Evolutionary conservation across 2,329 filamentous ascomycete genomes (phyloP).

Genomic region (Helotiales sp.): DNA sequence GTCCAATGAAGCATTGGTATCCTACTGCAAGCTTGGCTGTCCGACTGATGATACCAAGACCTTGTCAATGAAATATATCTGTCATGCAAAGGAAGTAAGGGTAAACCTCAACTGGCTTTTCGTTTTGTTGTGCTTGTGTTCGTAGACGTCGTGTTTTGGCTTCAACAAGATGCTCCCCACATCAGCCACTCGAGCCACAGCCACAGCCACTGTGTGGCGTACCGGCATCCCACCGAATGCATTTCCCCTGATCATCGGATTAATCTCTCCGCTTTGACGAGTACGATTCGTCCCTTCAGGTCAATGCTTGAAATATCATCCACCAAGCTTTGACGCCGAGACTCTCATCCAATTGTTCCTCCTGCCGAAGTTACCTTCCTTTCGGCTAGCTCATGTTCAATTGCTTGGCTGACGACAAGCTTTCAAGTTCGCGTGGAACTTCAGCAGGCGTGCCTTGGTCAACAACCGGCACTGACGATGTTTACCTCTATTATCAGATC

Average conservation of each 20-base stretch:
- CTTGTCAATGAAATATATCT: too few relatives aligned
- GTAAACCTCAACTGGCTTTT: too few relatives aligned
- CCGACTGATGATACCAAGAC: too few relatives aligned
- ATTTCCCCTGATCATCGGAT: not conserved
- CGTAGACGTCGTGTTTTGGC: too few relatives aligned
- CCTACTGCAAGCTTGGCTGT: too few relatives aligned
- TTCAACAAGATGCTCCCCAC: too few relatives aligned
- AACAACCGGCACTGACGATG: not conserved
- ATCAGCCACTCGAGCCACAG: not conserved
- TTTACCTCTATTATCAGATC: too few relatives aligned
- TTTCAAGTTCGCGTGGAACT: not conserved
- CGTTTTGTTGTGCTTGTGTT: too few relatives aligned
- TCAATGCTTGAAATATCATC: not conserved
- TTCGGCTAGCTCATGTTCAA: not conserved
- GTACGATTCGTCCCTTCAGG: not conserved
- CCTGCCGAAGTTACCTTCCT: not conserved
- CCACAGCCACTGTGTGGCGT: not conserved
- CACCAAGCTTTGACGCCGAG: not conserved
- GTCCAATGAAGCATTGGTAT: too few relatives aligned
- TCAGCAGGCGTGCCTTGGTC: not conserved
- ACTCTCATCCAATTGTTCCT: not conserved
- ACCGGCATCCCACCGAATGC: too few relatives aligned
- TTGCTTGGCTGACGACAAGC: conserved; percentile 8
- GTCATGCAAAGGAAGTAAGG: too few relatives aligned
- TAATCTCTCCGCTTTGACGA: not conserved